Evolutionary conservation across 441 rosid genomes (phyloP), one percentile per base, ranked within the genome.

Genomic region (Iberis amara): DNA sequence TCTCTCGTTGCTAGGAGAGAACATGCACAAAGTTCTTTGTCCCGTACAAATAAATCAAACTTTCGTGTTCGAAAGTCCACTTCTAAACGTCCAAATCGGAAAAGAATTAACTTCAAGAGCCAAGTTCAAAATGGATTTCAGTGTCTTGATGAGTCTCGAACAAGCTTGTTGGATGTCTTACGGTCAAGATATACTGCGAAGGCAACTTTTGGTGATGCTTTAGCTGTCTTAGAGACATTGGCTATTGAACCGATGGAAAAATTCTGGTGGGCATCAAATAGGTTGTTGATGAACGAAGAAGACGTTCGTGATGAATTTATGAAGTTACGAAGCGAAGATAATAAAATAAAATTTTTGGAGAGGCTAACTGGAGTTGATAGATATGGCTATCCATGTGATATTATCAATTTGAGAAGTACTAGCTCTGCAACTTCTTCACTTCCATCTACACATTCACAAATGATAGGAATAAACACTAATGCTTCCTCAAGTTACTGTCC

Each of bases 231-330:
- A 10, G 13, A 48, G 33, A 32, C 28, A 31, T 15, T 48, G n/a
- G 39, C 13, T 4, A 4, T 47, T 14, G 12, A 30, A 48, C 39
- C 26, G 13, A 48, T 48, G 40, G 39, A 39, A 14, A 48, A 10
- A n/a, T 48, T 48, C 10, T 48, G 39, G 53, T 48, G 53, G 53
- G 39, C 53, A 1, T 39, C 39, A 31, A 48, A 36, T 48, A 13
- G 28, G n/a, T 9, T 48, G 11, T 9, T 48, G 53, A 31, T 32
- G 53, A 48, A 48, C 4, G 39, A 47, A 12, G 52, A 14, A 11
- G 39, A 47, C 3, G 32, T 47, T 3, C 39, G 39, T 0, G 53
- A 48, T 3, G 53, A 39, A 0, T 48, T 48, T 48, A 8, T 48
- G 12, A 48, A 48, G 8, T 4, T 48, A 32, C 13, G 14, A 14